Evolutionary conservation across 2,329 filamentous ascomycete species (phyloP).

Genomic region (Arthrobotrys sinensis): DNA sequence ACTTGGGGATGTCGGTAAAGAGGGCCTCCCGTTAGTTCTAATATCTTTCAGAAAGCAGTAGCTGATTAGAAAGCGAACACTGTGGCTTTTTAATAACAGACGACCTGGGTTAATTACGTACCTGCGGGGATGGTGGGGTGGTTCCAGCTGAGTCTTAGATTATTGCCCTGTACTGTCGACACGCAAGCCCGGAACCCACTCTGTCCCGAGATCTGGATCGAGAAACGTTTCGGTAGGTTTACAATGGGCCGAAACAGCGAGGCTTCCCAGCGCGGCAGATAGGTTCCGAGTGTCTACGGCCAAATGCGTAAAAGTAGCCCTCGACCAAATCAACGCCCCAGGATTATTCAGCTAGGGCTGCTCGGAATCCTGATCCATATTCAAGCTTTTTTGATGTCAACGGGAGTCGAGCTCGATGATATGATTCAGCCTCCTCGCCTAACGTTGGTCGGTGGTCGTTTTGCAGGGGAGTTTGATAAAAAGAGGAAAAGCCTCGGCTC

Average conservation of each 20-base stretch:
- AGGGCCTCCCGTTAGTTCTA: background rate
- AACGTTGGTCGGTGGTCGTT: background rate
- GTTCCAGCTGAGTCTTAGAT: background rate
- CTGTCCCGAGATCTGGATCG: constrained; percentile 26
- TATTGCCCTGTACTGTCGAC: background rate
- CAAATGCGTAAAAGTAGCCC: background rate
- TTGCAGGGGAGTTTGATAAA: constrained; percentile 13
- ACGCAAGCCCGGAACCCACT: constrained; percentile 26
- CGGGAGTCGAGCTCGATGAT: background rate
- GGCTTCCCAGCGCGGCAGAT: background rate
- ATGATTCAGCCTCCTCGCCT: constrained; percentile 6
- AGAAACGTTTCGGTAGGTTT: background rate
- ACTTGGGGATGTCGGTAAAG: background rate
- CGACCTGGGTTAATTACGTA: background rate
- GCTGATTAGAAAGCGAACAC: constrained; percentile 13
- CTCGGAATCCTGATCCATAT: background rate
- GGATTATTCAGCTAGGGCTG: constrained; percentile 13
- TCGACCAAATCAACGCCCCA: background rate
- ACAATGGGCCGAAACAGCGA: background rate
- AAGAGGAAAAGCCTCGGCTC: constrained; percentile 36
- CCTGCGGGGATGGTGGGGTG: constrained; percentile 7
- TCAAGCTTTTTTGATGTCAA: background rate
- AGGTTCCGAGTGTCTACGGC: background rate
- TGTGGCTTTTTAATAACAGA: constrained; percentile 34
- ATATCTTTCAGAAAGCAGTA: background rate